Evolutionary conservation across 2,329 filamentous ascomycete genomes (phyloP).

Genomic region (Alternaria sp.): DNA sequence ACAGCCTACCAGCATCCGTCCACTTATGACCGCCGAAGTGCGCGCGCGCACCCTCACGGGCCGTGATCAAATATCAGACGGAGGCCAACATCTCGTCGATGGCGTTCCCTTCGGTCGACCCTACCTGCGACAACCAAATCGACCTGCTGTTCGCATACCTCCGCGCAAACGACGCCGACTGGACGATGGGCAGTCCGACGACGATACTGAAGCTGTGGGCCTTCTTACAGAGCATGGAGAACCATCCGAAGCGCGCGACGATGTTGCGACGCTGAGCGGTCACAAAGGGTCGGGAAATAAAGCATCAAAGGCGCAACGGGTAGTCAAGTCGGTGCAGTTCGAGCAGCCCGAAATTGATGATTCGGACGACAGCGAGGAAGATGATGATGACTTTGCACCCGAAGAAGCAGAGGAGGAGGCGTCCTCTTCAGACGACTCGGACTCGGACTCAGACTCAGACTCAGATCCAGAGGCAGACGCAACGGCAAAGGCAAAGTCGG

Average conservation of each 20-base stretch:
- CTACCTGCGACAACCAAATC: slow-evolving; percentile 64
- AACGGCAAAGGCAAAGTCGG: slow-evolving; percentile 2
- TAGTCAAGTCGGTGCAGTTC: slow-evolving; percentile 34
- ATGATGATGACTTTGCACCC: slow-evolving; percentile 38
- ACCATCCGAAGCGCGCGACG: not conserved
- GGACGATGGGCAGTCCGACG: slow-evolving; percentile 39
- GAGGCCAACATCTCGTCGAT: slow-evolving; percentile 83
- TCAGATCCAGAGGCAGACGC: slow-evolving; percentile 20
- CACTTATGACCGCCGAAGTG: slow-evolving; percentile 76
- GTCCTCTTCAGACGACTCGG: slow-evolving; percentile 16
- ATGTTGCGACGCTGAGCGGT: not conserved
- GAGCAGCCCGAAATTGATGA: slow-evolving; percentile 15
- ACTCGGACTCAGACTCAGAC: slow-evolving; percentile 26
- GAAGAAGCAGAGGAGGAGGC: slow-evolving; percentile 20
- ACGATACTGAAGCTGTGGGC: slow-evolving; percentile 13
- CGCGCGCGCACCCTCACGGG: slow-evolving; percentile 75
- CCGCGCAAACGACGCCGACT: slow-evolving; percentile 69
- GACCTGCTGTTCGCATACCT: slow-evolving; percentile 74
- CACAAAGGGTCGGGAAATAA: not conserved
- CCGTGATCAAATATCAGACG: slow-evolving; percentile 77
- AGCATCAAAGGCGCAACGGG: not conserved
- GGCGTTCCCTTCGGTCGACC: slow-evolving; percentile 83
- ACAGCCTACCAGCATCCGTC: slow-evolving; percentile 68
- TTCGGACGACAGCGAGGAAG: slow-evolving; percentile 21
- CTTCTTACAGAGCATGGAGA: slow-evolving; percentile 20